Conservation (phyloP, 2,329 filamentous ascomycete species). For the Ophiocordyceps polyrhachis-furcata region DNA sequence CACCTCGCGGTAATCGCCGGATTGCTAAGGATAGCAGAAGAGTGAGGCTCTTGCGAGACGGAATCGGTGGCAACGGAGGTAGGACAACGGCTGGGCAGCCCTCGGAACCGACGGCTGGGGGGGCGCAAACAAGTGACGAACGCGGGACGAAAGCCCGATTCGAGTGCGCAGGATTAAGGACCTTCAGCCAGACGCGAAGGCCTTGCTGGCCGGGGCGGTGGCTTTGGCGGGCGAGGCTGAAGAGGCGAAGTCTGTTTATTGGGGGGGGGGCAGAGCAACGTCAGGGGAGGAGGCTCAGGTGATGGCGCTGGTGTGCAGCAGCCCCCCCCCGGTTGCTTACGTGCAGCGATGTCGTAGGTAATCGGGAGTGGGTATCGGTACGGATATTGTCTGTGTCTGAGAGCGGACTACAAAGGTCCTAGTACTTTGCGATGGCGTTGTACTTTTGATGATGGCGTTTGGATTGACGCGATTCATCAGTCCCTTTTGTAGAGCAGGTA, state of each 20-base stretch:
- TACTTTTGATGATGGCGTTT: too few relatives aligned
- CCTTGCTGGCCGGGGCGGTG: neutral
- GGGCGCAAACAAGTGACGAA: too few relatives aligned
- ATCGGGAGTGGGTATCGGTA: too few relatives aligned
- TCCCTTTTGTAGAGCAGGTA: too few relatives aligned
- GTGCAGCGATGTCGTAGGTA: neutral
- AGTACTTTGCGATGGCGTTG: too few relatives aligned
- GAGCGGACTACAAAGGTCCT: too few relatives aligned
- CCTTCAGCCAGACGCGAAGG: neutral
- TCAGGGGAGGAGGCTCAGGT: neutral
- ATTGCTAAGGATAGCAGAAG: neutral
- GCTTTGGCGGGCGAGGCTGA: neutral
- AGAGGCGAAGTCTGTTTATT: neutral
- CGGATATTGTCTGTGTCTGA: too few relatives aligned
- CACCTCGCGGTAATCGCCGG: constrained; percentile 8
- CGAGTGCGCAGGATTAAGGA: neutral
- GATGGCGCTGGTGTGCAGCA: neutral
- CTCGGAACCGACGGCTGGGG: neutral
- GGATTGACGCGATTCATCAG: too few relatives aligned
- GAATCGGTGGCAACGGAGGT: neutral
- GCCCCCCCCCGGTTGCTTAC: neutral
- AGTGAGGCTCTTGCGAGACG: neutral
- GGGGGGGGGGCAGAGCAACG: neutral
- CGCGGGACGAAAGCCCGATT: neutral
- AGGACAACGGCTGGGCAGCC: neutral